Evolutionary conservation across 2,329 filamentous ascomycete species (phyloP), one percentile per base, ranked within the genome.

Genomic region (Lanzia echinophila): DNA sequence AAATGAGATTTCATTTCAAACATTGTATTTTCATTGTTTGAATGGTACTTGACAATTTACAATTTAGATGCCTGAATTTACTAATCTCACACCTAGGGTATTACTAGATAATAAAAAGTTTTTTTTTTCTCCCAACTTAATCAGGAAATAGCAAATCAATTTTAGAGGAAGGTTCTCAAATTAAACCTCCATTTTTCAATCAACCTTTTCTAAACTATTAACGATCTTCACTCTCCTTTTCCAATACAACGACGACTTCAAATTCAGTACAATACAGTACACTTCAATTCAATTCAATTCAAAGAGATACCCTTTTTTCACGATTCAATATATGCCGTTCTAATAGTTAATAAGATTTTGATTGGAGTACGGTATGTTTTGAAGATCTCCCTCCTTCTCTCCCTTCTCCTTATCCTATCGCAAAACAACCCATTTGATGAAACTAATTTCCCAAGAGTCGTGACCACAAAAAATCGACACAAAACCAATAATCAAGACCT

Each of bases 321-420:
- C 34, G 20, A 10, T n/a, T 24, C 20, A 28, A 44, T 15, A 13
- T 13, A 36, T 36, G 15, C 11, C 4, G 15, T 36, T 36, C 11
- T 36, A 36, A 36, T 36, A 13, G 4, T n/a, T 36, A 36, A 36
- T 36, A 36, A 36, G 12, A 6, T 36, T 10, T n/a, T 13, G 34
- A 36, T n/a, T 12, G 15, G 15, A 6, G 38, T 41, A 41, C 22
- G 28, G 49, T 51, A 45, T 28, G 50, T 47, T 36, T 22, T 28
- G 22, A 47, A 42, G 17, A 6, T 28, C 13, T n/a, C 17, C 15
- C 42, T 20, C n/a, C 15, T 33, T 12, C 22, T 52, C 50, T 52
- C 50, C 50, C 47, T 39, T 47, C 24, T 32, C 24, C 19, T 17
- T 52, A 36, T 36, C 50, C 38, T 20, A 41, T 41, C 38, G 38